Evolutionary conservation across 2,329 filamentous ascomycete species (phyloP), one percentile per base, ranked within the genome.

Genomic region (Penicillium sp.): DNA sequence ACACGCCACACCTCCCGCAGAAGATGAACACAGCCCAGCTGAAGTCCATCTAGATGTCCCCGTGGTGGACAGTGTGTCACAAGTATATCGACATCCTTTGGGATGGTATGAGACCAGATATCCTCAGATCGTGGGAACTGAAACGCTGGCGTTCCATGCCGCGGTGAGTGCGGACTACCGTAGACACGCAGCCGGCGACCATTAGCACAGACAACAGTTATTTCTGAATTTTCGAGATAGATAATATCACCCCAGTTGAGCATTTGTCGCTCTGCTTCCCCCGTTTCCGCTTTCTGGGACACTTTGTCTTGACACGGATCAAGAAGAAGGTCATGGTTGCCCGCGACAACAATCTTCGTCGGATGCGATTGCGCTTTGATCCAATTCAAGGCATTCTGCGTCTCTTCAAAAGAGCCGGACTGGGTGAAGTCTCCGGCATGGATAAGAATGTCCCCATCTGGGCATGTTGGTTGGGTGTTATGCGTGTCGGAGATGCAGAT

Each of bases 391-490:
- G 72, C 62, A 2, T 69, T 68, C 47, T 76, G 65, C 0, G 81
- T 60, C 58, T 81, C 79, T 5, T 68, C 61, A 21, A 74, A 68
- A 0, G 77, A 74, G n/a, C 78, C 79, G n/a, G 70, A 69, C 50
- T 78, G 67, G 0, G 77, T 80, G n/a, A 82, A 70, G 57, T 82
- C 79, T 21, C 80, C 80, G 0, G 79, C 77, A 56, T 82, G 79
- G 49, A 82, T 70, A 14, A 82, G 71, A 2, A 82, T 64, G 58
- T 82, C 79, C 1, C 76, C 79, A 3, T 59, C 37, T 1, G 78
- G 78, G 9, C 82, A 57, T 1, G 54, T 50, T 4, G 72, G 74
- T 10, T 70, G 68, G 16, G 59, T 61, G 58, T 75, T 77, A 65
- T 80, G 78, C 11, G 77, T 81, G 59, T 81, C 78, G 7, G 79